A percentile compares a stretch with the other conserved stretches of the same genome.
These are phyloP conservation scores for Leucaena leucocephala DNA, from an alignment of 306 rosid genomes.

Conservation along the genomic window DNA sequence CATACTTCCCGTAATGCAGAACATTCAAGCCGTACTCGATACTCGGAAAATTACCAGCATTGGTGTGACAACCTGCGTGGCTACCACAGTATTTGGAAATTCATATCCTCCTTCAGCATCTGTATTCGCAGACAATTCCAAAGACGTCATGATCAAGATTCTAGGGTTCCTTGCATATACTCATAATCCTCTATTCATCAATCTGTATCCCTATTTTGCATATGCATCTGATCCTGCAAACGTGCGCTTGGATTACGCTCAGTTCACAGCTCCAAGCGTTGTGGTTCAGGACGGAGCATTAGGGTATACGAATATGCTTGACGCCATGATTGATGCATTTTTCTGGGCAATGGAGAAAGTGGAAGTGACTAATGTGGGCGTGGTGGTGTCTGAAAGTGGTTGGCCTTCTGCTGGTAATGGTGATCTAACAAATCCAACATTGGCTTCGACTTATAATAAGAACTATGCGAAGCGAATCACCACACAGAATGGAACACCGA, in stretches of 20 bases:
- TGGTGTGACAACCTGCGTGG: background rate
- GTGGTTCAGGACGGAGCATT: background rate
- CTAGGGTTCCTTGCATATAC: background rate
- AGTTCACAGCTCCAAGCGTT: background rate
- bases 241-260: background rate
- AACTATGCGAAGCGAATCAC: background rate
- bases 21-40: background rate
- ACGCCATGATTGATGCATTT: background rate
- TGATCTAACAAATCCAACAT: background rate
- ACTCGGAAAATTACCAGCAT: background rate
- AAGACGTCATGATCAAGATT: background rate
- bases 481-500: background rate
- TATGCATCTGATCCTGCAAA: background rate
- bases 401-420: background rate
- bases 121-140: background rate
- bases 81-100: background rate
- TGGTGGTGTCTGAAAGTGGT: background rate
- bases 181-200: background rate
- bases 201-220: background rate
- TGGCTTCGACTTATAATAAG: background rate
- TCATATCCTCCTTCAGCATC: background rate
- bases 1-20: background rate
- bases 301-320: background rate
- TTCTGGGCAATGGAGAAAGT: constrained; percentile 5
- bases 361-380: background rate